phyloP scores from a whole-genome alignment of 2,329 filamentous ascomycete genomes.

The Rhytidhysteron rufulum region DNA sequence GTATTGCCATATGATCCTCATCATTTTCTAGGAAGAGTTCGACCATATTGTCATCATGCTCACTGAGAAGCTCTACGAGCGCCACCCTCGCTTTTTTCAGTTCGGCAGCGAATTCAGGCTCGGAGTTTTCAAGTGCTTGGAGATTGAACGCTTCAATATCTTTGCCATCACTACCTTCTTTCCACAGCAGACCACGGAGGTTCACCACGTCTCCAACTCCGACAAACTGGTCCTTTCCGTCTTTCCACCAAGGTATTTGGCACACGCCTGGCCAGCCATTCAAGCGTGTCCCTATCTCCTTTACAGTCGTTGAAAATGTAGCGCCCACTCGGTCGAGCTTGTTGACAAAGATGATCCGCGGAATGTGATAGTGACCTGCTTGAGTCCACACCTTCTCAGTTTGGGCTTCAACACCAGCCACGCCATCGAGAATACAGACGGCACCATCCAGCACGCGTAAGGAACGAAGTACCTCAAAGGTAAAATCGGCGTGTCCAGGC shows the following conservation, averaged over 20 bases:
- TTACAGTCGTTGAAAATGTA: slow-evolving; percentile 76
- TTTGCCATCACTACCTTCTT: slow-evolving; percentile 62
- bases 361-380: slow-evolving; percentile 79
- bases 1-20: slow-evolving; percentile 66
- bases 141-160: slow-evolving; percentile 55
- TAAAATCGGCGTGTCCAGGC: slow-evolving; percentile 94
- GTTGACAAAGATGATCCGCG: slow-evolving; percentile 76
- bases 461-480: slow-evolving; percentile 91
- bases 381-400: slow-evolving; percentile 96
- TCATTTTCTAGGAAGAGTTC: slow-evolving; percentile 77
- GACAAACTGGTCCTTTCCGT: slow-evolving; percentile 66
- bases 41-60: slow-evolving; percentile 82
- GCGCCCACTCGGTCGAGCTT: slow-evolving; percentile 82
- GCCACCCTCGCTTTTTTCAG: slow-evolving; percentile 71
- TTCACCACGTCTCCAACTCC: slow-evolving; percentile 83
- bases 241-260: slow-evolving; percentile 91
- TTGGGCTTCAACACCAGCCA: slow-evolving; percentile 92
- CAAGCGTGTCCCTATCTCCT: slow-evolving; percentile 76
- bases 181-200: slow-evolving; percentile 71
- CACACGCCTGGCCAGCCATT: slow-evolving; percentile 85
- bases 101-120: slow-evolving; percentile 57
- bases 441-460: slow-evolving; percentile 83
- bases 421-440: slow-evolving; percentile 88
- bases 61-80: slow-evolving; percentile 78
- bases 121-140: slow-evolving; percentile 48